A percentile compares a stretch with the other conserved stretches of the same genome.
Conservation (phyloP, 108 stramenopile species). For the Nitzschia sp. region DNA sequence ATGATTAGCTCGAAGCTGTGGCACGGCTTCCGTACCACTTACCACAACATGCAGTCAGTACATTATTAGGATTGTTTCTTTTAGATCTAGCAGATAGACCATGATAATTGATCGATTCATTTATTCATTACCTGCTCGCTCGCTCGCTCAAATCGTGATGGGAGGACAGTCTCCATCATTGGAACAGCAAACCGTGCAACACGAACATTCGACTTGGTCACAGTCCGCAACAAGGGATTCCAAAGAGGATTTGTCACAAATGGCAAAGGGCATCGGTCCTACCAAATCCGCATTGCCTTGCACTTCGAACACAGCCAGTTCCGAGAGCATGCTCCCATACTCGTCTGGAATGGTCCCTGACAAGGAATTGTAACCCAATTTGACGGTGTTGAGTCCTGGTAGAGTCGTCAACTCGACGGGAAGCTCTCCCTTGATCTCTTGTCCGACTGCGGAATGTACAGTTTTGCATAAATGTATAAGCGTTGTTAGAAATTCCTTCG, state of each 20-base stretch:
- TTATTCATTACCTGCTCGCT: not conserved
- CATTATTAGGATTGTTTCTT: not conserved
- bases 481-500: no score
- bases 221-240: conserved; percentile 19
- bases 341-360: conserved; percentile 16
- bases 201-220: conserved; percentile 10
- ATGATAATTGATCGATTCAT: not conserved
- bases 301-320: not conserved
- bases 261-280: conserved; percentile 24
- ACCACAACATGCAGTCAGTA: not conserved
- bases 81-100: not conserved
- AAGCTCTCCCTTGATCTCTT: conserved; percentile 24
- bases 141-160: no score
- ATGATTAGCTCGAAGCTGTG: no score
- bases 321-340: not conserved
- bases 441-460: conserved; percentile 2
- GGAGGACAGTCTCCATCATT: not conserved
- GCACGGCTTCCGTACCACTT: no score
- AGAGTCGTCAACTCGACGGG: conserved; percentile 8
- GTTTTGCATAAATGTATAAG: not conserved
- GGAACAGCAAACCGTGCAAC: conserved; percentile 28
- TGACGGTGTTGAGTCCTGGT: conserved; percentile 4
- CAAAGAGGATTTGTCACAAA: not conserved
- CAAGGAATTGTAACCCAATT: conserved; percentile 19
- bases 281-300: conserved; percentile 13